Conservation (phyloP, 2,329 filamentous ascomycete genomes). For the Neopestalotiopsis sp. region DNA sequence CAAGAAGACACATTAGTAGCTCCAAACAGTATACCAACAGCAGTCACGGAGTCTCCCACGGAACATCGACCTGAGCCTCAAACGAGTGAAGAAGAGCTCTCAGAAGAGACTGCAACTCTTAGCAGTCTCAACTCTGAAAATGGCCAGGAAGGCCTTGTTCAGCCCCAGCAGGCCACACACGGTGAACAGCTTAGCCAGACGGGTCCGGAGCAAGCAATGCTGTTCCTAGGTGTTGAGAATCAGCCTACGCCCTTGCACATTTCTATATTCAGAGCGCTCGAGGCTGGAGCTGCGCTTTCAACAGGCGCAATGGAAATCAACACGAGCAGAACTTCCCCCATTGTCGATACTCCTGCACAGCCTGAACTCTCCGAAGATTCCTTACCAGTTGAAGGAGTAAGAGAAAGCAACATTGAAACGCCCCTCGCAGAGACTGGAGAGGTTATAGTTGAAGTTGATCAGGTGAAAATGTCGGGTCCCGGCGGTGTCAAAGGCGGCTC, state of each 20-base stretch:
- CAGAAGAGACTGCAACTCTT: neutral
- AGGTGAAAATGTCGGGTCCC: no score
- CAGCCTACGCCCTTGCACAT: neutral
- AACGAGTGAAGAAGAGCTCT: neutral
- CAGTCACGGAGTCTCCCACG: neutral
- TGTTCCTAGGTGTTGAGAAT: neutral
- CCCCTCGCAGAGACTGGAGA: no score
- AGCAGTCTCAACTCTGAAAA: neutral
- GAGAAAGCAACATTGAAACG: neutral
- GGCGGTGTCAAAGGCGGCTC: no score
- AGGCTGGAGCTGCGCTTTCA: constrained; percentile 30
- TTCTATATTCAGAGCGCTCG: constrained; percentile 8
- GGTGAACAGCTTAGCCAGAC: neutral
- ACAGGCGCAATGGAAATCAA: constrained; percentile 27
- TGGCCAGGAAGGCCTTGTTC: neutral
- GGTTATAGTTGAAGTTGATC: no score
- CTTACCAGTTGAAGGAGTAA: neutral
- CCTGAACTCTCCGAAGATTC: constrained; percentile 5
- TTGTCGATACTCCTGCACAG: neutral
- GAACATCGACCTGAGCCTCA: neutral
- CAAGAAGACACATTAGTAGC: neutral
- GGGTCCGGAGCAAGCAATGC: neutral
- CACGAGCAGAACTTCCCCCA: neutral
- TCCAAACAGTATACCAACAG: neutral
- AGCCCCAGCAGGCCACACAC: neutral